Evolutionary conservation across 2,329 filamentous ascomycete genomes (phyloP), one percentile per base, ranked within the genome.

Genomic region (Tolypocladium ovalisporum): DNA sequence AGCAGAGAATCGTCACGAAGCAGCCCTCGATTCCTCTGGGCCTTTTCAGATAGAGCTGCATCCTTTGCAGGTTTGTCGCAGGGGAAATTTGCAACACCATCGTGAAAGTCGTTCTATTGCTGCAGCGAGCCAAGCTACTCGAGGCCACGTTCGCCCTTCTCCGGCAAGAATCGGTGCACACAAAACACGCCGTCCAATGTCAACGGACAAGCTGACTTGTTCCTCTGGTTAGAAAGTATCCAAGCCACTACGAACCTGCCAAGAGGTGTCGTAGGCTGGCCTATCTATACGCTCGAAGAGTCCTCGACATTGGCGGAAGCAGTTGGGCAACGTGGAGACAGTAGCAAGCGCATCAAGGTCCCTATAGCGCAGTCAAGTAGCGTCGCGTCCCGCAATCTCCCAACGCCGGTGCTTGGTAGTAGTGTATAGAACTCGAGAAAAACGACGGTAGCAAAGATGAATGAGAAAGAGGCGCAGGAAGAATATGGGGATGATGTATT

Each of bases 401-500:
- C 15, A 70, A 69, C 68, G 65, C 68, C 68, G 57, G 62, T 69
- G 68, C 68, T 70, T 61, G 61, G 61, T 68, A 44, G 52, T 59
- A 49, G 49, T 55, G 55, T 57, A 57, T 42, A 44, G 19, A 55
- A 51, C 35, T 19, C 49, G 54, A 55, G 44, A 39, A n/a, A 35
- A 29, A 54, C n/a, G 64, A 34, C 35, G 35, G 22, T n/a, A 65
- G 66, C 54, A 47, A 40, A 60, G 60, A 57, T 15, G 62, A 61
- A 62, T 61, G 63, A 60, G 56, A 60, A 64, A 61, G 63, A 61
- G 52, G 42, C 54, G 29, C 52, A 56, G n/a, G n/a, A 47, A 47
- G 58, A 57, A 47, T 12, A 27, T 39, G n/a, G 22, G 10, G 44
- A 34, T n/a, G 47, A 34, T 12, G 17, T 34, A 12, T n/a, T n/a